phyloP scores from a whole-genome alignment of 2,329 filamentous ascomycete species.

The Blastomyces silverae region DNA sequence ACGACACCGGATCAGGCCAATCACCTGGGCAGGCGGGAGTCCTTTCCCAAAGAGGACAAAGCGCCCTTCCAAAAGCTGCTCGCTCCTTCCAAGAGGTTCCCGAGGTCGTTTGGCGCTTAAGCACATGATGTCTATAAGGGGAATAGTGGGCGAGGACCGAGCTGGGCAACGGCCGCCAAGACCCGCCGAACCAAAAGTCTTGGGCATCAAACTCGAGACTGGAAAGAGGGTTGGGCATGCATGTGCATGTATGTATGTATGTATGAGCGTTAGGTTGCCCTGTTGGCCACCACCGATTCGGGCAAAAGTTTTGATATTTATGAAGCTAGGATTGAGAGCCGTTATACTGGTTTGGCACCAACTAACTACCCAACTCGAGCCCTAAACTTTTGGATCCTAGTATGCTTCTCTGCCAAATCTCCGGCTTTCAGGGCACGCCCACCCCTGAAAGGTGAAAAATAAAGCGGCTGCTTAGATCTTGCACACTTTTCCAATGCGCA shows the following conservation, averaged over 20 bases:
- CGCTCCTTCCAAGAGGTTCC: no score
- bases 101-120: neutral
- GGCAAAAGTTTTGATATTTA: neutral
- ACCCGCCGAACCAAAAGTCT: no score
- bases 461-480: neutral
- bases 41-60: neutral
- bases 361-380: neutral
- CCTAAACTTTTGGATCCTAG: neutral
- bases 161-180: no score
- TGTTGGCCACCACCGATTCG: neutral
- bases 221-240: no score
- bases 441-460: neutral
- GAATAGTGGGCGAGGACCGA: neutral
- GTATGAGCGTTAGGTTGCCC: no score
- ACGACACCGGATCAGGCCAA: neutral
- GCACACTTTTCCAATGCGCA: neutral
- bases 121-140: neutral
- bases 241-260: no score
- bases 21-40: neutral
- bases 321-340: neutral
- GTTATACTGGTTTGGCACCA: neutral
- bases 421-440: neutral
- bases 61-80: no score
- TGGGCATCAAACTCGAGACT: no score
- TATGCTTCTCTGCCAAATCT: neutral